Conservation (phyloP, 768 basidiomycete genomes). For the Trichaptum fuscoviolaceum region DNA sequence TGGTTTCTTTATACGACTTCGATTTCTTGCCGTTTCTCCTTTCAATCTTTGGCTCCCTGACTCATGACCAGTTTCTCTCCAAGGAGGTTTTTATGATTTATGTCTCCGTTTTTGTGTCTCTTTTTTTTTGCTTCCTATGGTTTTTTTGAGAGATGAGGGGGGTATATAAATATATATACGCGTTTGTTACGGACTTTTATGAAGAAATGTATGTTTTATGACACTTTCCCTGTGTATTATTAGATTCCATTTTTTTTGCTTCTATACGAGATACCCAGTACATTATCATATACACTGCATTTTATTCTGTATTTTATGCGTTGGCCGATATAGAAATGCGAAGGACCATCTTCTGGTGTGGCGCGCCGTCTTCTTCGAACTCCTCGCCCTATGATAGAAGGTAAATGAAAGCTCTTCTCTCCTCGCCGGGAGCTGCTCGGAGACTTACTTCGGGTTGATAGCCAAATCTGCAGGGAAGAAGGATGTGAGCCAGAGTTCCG, state of each 20-base stretch:
- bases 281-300: slow-evolving; percentile 29
- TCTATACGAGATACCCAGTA: slow-evolving; percentile 36
- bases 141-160: no score
- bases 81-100: neutral
- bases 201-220: slow-evolving; percentile 18
- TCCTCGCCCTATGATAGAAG: slow-evolving; percentile 48
- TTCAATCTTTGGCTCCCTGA: neutral
- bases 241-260: slow-evolving; percentile 22
- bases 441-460: slow-evolving; percentile 29
- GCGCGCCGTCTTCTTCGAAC: slow-evolving; percentile 81
- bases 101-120: slow-evolving; percentile 15
- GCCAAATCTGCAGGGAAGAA: slow-evolving; percentile 48
- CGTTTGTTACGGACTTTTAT: slow-evolving; percentile 16
- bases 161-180: neutral
- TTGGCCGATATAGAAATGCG: slow-evolving; percentile 14
- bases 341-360: slow-evolving; percentile 79
- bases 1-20: slow-evolving; percentile 9
- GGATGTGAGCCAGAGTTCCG: neutral
- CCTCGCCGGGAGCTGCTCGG: neutral
- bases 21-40: slow-evolving; percentile 16
- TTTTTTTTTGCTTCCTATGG: slow-evolving; percentile 15
- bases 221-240: slow-evolving; percentile 15
- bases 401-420: slow-evolving; percentile 13
- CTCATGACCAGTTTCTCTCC: neutral
- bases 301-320: slow-evolving; percentile 12